A percentile compares a stretch with the other conserved stretches of the same genome.
phyloP scores from a whole-genome alignment of 2,329 filamentous ascomycete species.

The Fusarium fujikuroi region DNA sequence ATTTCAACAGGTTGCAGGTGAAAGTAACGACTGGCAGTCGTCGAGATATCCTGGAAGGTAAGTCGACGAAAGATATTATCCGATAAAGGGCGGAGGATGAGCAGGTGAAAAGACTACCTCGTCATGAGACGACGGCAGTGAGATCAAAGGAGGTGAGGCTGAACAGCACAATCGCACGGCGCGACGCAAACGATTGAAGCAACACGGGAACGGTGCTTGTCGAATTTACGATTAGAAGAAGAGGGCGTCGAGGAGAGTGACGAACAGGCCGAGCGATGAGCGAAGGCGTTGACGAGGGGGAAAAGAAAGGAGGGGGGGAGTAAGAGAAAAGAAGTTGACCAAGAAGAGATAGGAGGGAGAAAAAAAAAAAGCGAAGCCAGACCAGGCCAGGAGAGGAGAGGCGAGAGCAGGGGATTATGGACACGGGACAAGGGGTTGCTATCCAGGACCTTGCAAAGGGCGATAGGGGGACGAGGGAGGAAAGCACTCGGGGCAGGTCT shows the following conservation, averaged over 20 bases:
- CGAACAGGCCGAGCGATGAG: constrained; percentile 43
- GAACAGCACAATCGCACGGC: constrained; percentile 30
- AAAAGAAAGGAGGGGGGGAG: constrained; percentile 37
- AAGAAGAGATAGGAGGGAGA: constrained; percentile 42
- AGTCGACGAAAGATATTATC: constrained; percentile 44
- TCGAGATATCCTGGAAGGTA: constrained; percentile 41
- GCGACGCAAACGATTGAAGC: constrained; percentile 35
- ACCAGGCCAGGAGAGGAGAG: constrained; percentile 39
- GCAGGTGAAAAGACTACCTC: constrained; percentile 34
- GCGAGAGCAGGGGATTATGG: constrained; percentile 44
- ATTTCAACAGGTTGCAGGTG: constrained; percentile 34
- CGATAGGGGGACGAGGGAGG: constrained; percentile 42
- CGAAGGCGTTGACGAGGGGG: constrained; percentile 45
- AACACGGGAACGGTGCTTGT: constrained; percentile 38
- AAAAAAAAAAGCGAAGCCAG: constrained; percentile 40
- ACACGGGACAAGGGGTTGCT: constrained; percentile 46
- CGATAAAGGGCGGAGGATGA: constrained; percentile 31
- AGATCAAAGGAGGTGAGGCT: constrained; percentile 30
- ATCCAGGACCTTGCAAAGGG: constrained; percentile 42
- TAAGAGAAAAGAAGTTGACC: constrained; percentile 40
- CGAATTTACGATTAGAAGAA: constrained; percentile 36
- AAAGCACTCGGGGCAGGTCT: constrained; percentile 7
- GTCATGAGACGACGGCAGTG: constrained; percentile 40
- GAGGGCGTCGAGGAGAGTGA: constrained; percentile 40
- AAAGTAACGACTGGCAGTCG: constrained; percentile 47